Percentiles rank a stretch among this genome's conserved stretches.
These are phyloP conservation scores for Knoxia roxburghii DNA, from an alignment of 257 asterid species.

Conservation along the genomic window DNA sequence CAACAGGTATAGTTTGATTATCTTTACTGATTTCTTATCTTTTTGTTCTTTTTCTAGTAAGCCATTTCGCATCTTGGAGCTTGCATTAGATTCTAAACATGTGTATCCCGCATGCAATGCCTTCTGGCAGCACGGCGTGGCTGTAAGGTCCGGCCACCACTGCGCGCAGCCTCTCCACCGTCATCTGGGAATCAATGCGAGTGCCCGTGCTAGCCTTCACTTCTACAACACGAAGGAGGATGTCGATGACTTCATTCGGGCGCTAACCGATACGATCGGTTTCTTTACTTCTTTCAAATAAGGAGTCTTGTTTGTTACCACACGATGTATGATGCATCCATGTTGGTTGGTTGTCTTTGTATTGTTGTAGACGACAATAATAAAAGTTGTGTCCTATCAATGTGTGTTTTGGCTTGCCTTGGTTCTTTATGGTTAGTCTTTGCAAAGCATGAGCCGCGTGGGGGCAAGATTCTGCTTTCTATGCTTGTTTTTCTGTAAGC, in stretches of 20 bases:
- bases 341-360: too few relatives aligned
- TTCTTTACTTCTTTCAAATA: conserved; percentile 63
- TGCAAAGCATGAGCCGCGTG: too few relatives aligned
- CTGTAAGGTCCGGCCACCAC: conserved; percentile 91
- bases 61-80: not conserved
- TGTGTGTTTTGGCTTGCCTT: too few relatives aligned
- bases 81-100: not conserved
- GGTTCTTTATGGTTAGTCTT: too few relatives aligned
- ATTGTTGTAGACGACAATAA: too few relatives aligned
- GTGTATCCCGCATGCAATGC: not conserved
- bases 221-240: conserved; percentile 95
- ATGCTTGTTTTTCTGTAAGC: too few relatives aligned
- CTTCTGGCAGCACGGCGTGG: conserved; percentile 67
- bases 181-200: conserved; percentile 64
- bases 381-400: too few relatives aligned
- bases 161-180: conserved; percentile 96
- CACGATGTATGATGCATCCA: too few relatives aligned
- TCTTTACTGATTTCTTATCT: not conserved
- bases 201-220: conserved; percentile 90
- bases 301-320: too few relatives aligned
- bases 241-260: conserved; percentile 58
- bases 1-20: conserved; percentile 49
- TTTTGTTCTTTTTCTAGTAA: not conserved
- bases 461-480: too few relatives aligned
- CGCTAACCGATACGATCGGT: conserved; percentile 63